A percentile compares a stretch with the other conserved stretches of the same genome.
phyloP scores from a whole-genome alignment of 2,329 filamentous ascomycete genomes.

The Epichloe sylvatica region DNA sequence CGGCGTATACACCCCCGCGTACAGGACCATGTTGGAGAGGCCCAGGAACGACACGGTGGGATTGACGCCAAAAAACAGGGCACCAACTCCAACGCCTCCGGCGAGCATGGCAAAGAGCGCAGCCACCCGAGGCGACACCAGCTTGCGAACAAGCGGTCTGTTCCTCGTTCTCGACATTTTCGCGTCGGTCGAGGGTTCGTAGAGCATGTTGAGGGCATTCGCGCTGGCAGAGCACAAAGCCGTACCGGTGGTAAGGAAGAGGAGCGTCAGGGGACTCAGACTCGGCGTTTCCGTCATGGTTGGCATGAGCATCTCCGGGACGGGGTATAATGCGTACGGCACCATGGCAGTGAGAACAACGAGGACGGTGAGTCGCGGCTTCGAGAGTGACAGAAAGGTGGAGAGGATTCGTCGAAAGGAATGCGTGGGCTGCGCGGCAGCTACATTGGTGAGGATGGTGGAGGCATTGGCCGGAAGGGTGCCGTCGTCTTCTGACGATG shows the following conservation, averaged over 20 bases:
- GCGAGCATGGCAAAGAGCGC: conserved; percentile 65
- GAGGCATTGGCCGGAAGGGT: conserved; percentile 37
- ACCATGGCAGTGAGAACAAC: conserved; percentile 84
- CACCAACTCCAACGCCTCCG: conserved; percentile 52
- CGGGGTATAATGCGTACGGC: conserved; percentile 83
- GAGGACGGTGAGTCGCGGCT: conserved; percentile 82
- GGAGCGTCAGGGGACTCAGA: conserved; percentile 75
- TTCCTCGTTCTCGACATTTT: conserved; percentile 91
- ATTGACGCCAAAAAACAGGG: conserved; percentile 84
- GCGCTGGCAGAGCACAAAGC: conserved; percentile 80
- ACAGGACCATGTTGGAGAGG: conserved; percentile 71
- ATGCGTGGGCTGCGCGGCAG: conserved; percentile 32
- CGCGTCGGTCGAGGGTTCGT: conserved; percentile 80
- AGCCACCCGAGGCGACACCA: conserved; percentile 60
- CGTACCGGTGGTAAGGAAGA: conserved; percentile 84
- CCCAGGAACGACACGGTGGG: conserved; percentile 82
- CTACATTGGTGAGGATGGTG: conserved; percentile 38
- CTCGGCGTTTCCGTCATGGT: conserved; percentile 56
- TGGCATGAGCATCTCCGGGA: conserved; percentile 69
- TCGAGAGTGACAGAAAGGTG: conserved; percentile 81
- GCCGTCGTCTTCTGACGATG: conserved; percentile 10
- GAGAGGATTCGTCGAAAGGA: conserved; percentile 55
- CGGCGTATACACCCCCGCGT: conserved; percentile 85
- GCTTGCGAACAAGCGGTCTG: conserved; percentile 68
- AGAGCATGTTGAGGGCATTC: conserved; percentile 94